phyloP scores from a whole-genome alignment of 495 filamentous ascomycete genomes.

The Cryomyces antarcticus region DNA sequence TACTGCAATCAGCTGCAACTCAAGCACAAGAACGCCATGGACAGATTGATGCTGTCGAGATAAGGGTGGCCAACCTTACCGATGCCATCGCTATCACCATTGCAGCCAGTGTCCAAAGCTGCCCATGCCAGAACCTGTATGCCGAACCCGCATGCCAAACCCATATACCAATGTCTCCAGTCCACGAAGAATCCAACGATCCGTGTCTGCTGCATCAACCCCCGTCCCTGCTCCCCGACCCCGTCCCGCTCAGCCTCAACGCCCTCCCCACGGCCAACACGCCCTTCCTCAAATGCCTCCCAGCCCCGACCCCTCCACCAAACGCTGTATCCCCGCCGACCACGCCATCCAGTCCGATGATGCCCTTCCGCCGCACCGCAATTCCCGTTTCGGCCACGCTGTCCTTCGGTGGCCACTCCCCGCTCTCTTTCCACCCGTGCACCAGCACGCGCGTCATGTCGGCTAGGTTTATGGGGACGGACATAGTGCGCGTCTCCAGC shows the following conservation, averaged over 20 bases:
- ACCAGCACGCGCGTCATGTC: constrained; percentile 70
- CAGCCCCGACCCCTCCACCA: background rate
- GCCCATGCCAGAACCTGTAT: too few relatives aligned
- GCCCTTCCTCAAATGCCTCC: constrained; percentile 11
- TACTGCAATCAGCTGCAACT: too few relatives aligned
- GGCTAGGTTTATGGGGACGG: constrained; percentile 66
- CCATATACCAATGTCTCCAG: too few relatives aligned
- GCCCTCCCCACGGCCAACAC: constrained; percentile 13
- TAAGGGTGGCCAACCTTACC: too few relatives aligned
- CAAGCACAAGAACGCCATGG: too few relatives aligned
- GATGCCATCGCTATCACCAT: too few relatives aligned
- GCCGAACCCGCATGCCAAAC: too few relatives aligned
- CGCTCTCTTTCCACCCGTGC: constrained; percentile 81
- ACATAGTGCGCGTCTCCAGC: constrained; percentile 51
- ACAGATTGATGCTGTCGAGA: too few relatives aligned
- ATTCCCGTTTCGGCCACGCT: constrained; percentile 12
- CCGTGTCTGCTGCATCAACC: too few relatives aligned
- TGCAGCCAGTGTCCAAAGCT: too few relatives aligned
- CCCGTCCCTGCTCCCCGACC: too few relatives aligned
- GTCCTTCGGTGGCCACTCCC: constrained; percentile 71
- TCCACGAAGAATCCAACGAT: too few relatives aligned
- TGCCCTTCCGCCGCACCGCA: constrained; percentile 7
- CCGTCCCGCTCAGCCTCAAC: constrained; percentile 10
- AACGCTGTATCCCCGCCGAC: background rate
- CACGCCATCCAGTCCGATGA: constrained; percentile 2